Evolutionary conservation across 805 yeast species (phyloP).

Genomic region (Maudiozyma pseudohumilis): DNA sequence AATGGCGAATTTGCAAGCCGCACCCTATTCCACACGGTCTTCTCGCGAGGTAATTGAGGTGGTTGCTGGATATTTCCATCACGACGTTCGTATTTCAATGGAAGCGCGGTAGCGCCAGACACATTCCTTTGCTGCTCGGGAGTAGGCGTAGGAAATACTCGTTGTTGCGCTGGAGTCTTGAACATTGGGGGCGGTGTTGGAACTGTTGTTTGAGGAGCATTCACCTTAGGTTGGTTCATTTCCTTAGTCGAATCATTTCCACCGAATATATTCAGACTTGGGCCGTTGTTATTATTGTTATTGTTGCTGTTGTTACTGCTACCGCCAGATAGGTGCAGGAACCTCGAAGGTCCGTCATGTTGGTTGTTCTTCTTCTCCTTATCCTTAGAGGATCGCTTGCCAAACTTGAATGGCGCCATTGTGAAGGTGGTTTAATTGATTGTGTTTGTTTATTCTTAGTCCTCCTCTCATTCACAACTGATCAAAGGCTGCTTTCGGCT

Average conservation of each 20-base stretch:
- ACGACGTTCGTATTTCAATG: conserved; percentile 8
- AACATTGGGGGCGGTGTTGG: too few relatives aligned
- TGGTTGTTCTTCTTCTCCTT: conserved; percentile 15
- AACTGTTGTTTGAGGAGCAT: conserved; percentile 1
- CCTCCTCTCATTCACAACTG: too few relatives aligned
- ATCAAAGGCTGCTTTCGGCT: too few relatives aligned
- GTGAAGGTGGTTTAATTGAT: not conserved
- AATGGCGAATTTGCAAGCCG: conserved; percentile 71
- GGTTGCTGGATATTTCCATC: conserved; percentile 1
- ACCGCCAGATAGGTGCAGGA: conserved; percentile 4
- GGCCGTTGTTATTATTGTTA: not conserved
- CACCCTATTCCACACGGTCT: conserved; percentile 56
- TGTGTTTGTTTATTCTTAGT: too few relatives aligned
- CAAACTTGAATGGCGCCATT: conserved; percentile 55
- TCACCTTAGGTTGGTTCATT: conserved; percentile 10
- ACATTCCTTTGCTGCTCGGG: conserved; percentile 25
- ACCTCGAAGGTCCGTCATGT: conserved; percentile 5
- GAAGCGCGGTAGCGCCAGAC: conserved; percentile 18
- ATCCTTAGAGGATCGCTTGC: conserved; percentile 37
- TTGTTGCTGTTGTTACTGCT: not conserved
- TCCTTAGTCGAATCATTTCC: not conserved
- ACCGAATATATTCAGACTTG: not conserved
- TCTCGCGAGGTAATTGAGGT: not conserved
- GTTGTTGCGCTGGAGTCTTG: too few relatives aligned
- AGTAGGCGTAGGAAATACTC: conserved; percentile 17